A percentile compares a stretch with the other conserved stretches of the same genome.
These are phyloP conservation scores for Fraxinus latifolia DNA, from an alignment of 305 asterid species.

Conservation along the genomic window DNA sequence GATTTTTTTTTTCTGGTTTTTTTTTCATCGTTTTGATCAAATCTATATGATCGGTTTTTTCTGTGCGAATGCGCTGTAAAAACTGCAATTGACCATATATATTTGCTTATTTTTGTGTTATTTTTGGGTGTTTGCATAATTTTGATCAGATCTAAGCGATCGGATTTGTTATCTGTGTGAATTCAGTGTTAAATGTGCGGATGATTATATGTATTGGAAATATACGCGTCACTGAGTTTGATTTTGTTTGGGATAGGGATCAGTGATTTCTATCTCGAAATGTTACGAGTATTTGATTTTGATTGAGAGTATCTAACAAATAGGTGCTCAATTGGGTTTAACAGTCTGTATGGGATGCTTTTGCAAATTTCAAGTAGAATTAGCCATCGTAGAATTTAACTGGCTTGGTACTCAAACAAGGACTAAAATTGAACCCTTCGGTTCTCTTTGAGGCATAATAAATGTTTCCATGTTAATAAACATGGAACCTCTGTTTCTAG, in stretches of 20 bases:
- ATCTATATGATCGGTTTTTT: not conserved
- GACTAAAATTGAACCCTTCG: not conserved
- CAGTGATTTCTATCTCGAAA: not conserved
- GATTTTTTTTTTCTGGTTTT: not conserved
- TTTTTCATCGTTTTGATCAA: not conserved
- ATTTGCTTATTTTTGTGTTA: not conserved
- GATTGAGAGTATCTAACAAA: not conserved
- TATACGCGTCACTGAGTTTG: not conserved
- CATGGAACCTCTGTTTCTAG: not conserved
- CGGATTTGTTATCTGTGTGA: not conserved
- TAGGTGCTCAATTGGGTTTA: not conserved
- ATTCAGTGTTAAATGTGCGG: not conserved
- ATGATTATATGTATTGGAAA: not conserved
- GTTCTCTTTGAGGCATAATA: not conserved
- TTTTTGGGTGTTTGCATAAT: not conserved
- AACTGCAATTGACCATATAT: not conserved
- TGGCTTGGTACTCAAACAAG: not conserved
- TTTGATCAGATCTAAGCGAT: slow-evolving; percentile 17
- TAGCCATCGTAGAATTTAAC: not conserved
- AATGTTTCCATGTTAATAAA: not conserved
- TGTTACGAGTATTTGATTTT: not conserved
- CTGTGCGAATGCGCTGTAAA: not conserved
- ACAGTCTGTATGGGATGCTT: not conserved
- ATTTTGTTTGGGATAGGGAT: not conserved
- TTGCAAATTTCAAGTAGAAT: not conserved